A percentile compares a stretch with the other conserved stretches of the same genome.
These are phyloP conservation scores for Isabelozyma pseudorhagii DNA, from an alignment of 805 yeast genomes.

Conservation along the genomic window DNA sequence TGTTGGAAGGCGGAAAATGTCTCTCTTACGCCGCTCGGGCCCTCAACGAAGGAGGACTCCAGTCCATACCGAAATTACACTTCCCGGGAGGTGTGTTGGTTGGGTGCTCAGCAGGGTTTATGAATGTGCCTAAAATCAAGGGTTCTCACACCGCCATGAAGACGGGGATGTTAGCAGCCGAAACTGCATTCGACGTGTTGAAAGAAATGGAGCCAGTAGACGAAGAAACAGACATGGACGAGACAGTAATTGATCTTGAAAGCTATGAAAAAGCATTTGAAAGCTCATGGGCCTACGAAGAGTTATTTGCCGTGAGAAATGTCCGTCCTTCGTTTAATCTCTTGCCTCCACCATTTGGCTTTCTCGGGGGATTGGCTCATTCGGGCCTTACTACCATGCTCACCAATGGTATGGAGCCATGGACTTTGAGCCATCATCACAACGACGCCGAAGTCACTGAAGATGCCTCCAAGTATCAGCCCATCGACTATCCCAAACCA, in stretches of 20 bases:
- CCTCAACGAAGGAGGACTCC: slow-evolving; percentile 94
- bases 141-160: slow-evolving; percentile 98
- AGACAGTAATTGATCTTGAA: slow-evolving; percentile 42
- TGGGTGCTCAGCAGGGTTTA: slow-evolving; percentile 95
- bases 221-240: slow-evolving; percentile 39
- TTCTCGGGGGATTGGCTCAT: slow-evolving; percentile 76
- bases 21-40: slow-evolving; percentile 95
- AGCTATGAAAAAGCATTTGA: slow-evolving; percentile 64
- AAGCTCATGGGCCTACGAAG: slow-evolving; percentile 83
- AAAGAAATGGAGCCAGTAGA: slow-evolving; percentile 46
- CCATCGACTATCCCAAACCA: slow-evolving; percentile 91
- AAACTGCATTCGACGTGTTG: slow-evolving; percentile 53
- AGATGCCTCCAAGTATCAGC: slow-evolving; percentile 60
- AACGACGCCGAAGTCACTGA: slow-evolving; percentile 74
- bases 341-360: slow-evolving; percentile 52
- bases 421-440: slow-evolving; percentile 72
- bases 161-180: slow-evolving; percentile 94
- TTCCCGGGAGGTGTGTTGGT: slow-evolving; percentile 97
- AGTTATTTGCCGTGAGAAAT: slow-evolving; percentile 80
- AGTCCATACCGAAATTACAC: slow-evolving; percentile 82
- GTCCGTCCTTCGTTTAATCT: slow-evolving; percentile 84
- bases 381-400: slow-evolving; percentile 82
- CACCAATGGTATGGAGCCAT: slow-evolving; percentile 77
- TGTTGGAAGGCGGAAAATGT: slow-evolving; percentile 86
- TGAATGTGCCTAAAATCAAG: slow-evolving; percentile 96